Base-by-base conservation (phyloP, 257 asterid genomes). In the Eucommia ulmoides region DNA sequence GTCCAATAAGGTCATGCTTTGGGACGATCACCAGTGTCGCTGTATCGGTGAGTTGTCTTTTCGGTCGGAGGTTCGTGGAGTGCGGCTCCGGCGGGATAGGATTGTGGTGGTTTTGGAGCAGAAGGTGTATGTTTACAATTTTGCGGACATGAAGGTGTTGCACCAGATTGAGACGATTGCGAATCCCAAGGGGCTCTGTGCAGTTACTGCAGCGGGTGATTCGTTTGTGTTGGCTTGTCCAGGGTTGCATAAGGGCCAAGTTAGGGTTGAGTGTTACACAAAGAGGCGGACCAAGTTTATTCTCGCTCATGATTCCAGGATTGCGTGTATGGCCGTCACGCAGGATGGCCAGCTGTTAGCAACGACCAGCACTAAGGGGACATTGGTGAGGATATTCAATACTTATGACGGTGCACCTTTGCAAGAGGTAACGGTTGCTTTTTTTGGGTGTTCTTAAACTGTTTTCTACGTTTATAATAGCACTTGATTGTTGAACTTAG, bases 81-180 rank as follows among this genome's bases (percentile, higher is more conserved):
- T 35, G 5, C 11, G 44, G 44, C 44, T 35, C 2, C 9, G 44
- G 44, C 5, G 44, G 15, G 44, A 35, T 35, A 15, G 44, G 11
- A 35, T 35, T 35, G 44, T 35, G 9, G 44, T 35, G 44, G 44
- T 35, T 35, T 17, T 35, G 11, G 44, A 35, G 15, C 44, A 35
- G 44, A 35, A 35, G 44, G 16, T 35, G 2, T 35, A 10, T 35
- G 44, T 35, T 3, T 35, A 35, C 16, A 35, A 35, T 1, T 35
- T 35, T 17, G 44, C 44, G 44, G 44, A 35, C 44, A 10, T 35
- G 44, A 35, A 35, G 44, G 3, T 4, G 44, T 35, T 35, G 44
- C 44, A 35, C 15, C 44, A 35, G 44, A 35, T 35, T 35, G 44
- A 35, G 44, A 35, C 44, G 44, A 35, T 35, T 35, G 44, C 44